Conservation (phyloP, 1,284 basidiomycete species). For the Trichosporon ovoides region DNA sequence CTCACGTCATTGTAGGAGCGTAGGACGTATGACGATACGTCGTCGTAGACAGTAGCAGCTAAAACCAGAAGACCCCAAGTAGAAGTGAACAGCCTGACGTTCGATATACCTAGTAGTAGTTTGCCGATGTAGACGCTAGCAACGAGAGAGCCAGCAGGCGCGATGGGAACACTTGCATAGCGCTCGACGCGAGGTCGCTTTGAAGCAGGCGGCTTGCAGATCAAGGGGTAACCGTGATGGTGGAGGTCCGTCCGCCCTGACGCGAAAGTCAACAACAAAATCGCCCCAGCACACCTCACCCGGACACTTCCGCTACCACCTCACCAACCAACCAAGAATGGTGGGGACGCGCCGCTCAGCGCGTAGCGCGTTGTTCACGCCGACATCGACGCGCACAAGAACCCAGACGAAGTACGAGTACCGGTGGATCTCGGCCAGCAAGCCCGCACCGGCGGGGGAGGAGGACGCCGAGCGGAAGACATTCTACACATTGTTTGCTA, state of each 20-base stretch:
- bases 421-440: background rate
- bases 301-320: background rate
- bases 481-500: constrained; percentile 30
- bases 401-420: background rate
- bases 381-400: background rate
- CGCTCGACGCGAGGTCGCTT: no score
- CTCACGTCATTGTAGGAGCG: background rate
- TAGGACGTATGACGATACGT: background rate
- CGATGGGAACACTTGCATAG: no score
- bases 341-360: background rate
- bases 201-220: no score
- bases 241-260: background rate
- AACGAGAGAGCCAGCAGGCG: no score
- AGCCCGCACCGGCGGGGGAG: background rate
- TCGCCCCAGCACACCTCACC: background rate
- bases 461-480: background rate
- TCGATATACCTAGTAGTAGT: no score
- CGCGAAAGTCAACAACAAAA: background rate
- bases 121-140: no score
- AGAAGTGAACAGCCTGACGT: background rate
- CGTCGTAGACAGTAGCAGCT: background rate
- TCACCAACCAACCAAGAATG: background rate
- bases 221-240: no score
- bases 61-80: background rate
- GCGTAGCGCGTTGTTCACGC: background rate